Evolutionary conservation across 192 early-diverging fungal genomes (phyloP).

Genomic region (Dissophora globulifera): DNA sequence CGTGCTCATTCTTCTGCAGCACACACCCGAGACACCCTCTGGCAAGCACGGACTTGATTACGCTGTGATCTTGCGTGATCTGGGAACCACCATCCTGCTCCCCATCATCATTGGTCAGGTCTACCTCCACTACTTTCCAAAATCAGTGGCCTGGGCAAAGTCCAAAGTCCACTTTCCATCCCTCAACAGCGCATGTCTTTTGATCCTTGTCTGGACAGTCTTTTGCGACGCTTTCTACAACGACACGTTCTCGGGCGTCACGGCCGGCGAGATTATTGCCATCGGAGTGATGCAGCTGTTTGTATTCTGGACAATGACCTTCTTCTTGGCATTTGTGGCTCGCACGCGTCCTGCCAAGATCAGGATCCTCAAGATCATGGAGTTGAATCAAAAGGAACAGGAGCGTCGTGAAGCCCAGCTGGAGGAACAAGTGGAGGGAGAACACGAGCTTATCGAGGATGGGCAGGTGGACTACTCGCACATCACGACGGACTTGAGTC

Average conservation of each 20-base stretch:
- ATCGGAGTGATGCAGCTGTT: conserved; percentile 62
- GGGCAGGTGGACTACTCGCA: not conserved
- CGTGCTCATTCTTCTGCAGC: conserved; percentile 30
- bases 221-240: conserved; percentile 76
- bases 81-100: conserved; percentile 69
- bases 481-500: conserved; percentile 5
- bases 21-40: conserved; percentile 19
- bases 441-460: not conserved
- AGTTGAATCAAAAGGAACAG: conserved; percentile 10
- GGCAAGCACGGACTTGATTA: conserved; percentile 58
- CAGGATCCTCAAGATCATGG: conserved; percentile 44
- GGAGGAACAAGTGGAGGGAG: conserved; percentile 30
- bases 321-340: conserved; percentile 59
- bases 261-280: conserved; percentile 61
- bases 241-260: conserved; percentile 60
- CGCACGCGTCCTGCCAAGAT: conserved; percentile 55
- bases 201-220: conserved; percentile 77
- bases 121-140: conserved; percentile 60
- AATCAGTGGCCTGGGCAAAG: conserved; percentile 57
- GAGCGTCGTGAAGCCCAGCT: conserved; percentile 20
- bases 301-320: conserved; percentile 64
- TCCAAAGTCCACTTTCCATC: conserved; percentile 63
- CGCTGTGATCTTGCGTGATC: conserved; percentile 59
- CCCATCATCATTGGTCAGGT: conserved; percentile 73
- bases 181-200: conserved; percentile 65